A percentile compares a stretch with the other conserved stretches of the same genome.
These are phyloP conservation scores for Pharus latifolius DNA, from an alignment of 176 grass and related monocot genomes.

Conservation along the genomic window DNA sequence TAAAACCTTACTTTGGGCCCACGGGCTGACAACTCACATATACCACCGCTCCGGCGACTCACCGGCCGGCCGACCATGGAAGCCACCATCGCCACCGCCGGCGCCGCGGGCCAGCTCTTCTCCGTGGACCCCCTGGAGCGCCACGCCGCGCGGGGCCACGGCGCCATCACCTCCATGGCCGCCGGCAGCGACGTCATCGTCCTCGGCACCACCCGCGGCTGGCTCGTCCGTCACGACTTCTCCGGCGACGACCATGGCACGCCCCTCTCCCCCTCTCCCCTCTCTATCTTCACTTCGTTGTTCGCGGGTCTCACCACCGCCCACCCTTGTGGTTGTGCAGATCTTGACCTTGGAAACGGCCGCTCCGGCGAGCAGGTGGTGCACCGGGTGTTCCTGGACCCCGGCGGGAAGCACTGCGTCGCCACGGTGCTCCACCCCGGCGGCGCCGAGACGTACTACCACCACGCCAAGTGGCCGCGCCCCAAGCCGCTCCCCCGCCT, in stretches of 20 bases:
- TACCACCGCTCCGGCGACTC: background rate
- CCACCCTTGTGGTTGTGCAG: slow-evolving; percentile 9
- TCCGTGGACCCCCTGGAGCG: slow-evolving; percentile 77
- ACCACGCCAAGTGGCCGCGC: slow-evolving; percentile 81
- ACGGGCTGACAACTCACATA: background rate
- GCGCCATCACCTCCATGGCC: slow-evolving; percentile 75
- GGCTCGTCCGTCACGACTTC: slow-evolving; percentile 91
- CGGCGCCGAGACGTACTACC: slow-evolving; percentile 77
- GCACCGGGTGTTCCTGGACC: slow-evolving; percentile 91
- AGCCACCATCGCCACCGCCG: slow-evolving; percentile 3
- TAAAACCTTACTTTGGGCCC: background rate
- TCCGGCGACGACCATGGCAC: slow-evolving; percentile 46
- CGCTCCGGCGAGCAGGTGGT: slow-evolving; percentile 73
- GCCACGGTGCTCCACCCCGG: slow-evolving; percentile 61
- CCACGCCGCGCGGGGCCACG: slow-evolving; percentile 70
- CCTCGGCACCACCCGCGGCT: slow-evolving; percentile 82
- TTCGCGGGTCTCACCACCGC: background rate
- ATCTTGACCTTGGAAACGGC: slow-evolving; percentile 72
- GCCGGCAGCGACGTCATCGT: slow-evolving; percentile 92
- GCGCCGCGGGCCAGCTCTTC: slow-evolving; percentile 41
- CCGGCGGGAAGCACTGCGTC: slow-evolving; percentile 81
- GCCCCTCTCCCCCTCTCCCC: background rate
- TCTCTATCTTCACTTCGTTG: background rate
- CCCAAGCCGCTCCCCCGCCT: slow-evolving; percentile 62
- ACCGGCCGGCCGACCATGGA: slow-evolving; percentile 6